These are phyloP conservation scores for Chaetomium sp. DNA, from an alignment of 2,329 filamentous ascomycete species.

Conservation along the genomic window DNA sequence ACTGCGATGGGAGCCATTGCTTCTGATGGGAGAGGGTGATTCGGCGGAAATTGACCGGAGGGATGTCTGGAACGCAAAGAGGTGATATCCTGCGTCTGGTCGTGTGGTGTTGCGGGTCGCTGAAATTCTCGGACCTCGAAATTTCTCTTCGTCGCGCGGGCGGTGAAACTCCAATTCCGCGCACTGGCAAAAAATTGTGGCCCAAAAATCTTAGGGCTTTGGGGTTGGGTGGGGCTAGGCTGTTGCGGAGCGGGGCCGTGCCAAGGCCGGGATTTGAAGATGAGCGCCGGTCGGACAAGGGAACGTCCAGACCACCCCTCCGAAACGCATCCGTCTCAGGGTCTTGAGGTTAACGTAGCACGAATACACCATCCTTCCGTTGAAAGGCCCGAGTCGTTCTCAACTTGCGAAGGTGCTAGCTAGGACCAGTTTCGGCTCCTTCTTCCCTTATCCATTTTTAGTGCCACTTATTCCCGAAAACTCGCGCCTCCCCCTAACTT, in stretches of 20 bases:
- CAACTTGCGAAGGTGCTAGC: too few species aligned
- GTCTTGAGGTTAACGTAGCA: too few species aligned
- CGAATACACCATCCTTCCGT: too few species aligned
- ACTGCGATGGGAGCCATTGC: constrained; percentile 85
- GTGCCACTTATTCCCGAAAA: too few species aligned
- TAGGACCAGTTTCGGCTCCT: too few species aligned
- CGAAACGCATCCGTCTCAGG: too few species aligned
- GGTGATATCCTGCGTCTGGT: constrained; percentile 73
- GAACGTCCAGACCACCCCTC: too few species aligned
- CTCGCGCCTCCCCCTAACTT: too few species aligned
- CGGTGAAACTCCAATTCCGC: constrained; percentile 10
- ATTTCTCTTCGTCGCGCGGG: constrained; percentile 1
- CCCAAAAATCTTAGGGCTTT: constrained; percentile 16
- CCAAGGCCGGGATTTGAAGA: constrained; percentile 2
- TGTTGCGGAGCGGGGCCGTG: not conserved
- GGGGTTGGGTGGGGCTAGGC: not conserved
- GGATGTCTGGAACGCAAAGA: constrained; percentile 47
- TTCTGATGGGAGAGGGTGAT: constrained; percentile 31
- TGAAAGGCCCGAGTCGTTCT: too few species aligned
- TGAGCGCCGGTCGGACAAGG: too few species aligned
- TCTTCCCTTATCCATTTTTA: too few species aligned
- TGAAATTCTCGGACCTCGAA: constrained; percentile 9
- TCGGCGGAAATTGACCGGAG: constrained; percentile 16
- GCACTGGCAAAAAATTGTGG: constrained; percentile 13
- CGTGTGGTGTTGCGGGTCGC: constrained; percentile 15